Percentiles rank a stretch among this genome's conserved stretches.
Evolutionary conservation across 495 filamentous ascomycete genomes (phyloP).

Genomic region (Tricharina praecox): DNA sequence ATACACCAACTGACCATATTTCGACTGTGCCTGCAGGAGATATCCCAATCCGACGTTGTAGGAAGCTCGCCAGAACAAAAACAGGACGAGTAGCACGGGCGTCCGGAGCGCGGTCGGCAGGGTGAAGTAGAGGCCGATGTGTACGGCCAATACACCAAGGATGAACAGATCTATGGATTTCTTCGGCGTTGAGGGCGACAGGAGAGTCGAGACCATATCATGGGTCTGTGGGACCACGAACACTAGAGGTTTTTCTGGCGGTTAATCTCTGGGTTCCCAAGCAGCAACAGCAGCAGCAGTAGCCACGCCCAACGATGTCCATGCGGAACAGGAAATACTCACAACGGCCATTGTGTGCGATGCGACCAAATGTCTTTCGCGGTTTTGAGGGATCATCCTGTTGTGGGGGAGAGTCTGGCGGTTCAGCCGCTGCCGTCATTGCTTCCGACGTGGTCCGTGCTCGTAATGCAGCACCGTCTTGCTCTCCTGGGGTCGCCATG

Average conservation of each 20-base stretch:
- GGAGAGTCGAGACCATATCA: conserved; percentile 95
- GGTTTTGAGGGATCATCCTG: conserved; percentile 13
- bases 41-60: conserved; percentile 93
- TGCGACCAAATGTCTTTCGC: conserved; percentile 15
- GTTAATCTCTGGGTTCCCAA: not conserved
- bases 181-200: conserved; percentile 90
- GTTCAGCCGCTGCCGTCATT: not conserved
- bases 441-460: not conserved
- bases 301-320: no score
- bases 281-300: no score
- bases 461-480: not conserved
- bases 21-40: conserved; percentile 74
- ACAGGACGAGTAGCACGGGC: conserved; percentile 61
- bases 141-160: conserved; percentile 56
- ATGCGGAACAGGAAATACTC: not conserved
- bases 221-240: conserved; percentile 93
- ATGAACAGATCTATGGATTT: conserved; percentile 74
- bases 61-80: conserved; percentile 77
- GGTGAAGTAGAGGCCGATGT: conserved; percentile 52
- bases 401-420: not conserved
- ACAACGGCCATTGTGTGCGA: conserved; percentile 1
- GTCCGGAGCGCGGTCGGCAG: conserved; percentile 50
- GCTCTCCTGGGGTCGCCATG: not conserved
- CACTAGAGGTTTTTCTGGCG: conserved; percentile 34
- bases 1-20: conserved; percentile 63